Evolutionary conservation across 116 monocot species (phyloP), one percentile per base, ranked within the genome.

Genomic region (Thalassia testudinum): DNA sequence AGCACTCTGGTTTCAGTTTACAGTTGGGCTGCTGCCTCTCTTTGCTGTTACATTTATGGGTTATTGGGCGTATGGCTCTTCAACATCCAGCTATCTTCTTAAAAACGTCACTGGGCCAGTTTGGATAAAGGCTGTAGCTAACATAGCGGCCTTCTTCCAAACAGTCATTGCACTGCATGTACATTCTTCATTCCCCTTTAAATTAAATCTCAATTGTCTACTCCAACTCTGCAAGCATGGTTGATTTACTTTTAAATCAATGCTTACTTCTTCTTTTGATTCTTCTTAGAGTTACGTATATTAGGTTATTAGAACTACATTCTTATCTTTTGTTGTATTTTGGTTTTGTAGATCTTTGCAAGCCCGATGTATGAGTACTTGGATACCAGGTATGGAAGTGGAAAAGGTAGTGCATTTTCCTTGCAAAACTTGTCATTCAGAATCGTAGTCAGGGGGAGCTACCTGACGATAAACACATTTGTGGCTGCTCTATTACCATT

Each of bases 41-140:
- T 88, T 82, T 75, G 82, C 82, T 52, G 89, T 97, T 3, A 77
- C 79, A 14, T 89, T 97, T 50, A 75, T 75, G 67, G 97, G 97
- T 0, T 97, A 97, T 61, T 97, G 97, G 97, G 97, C 97, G 24
- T 97, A 89, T 72, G 97, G 97, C 0, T 89, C 85, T 56, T 79
- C 78, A 52, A 85, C 97, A 50, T 85, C 97, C 37, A 42, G 65
- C 14, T 97, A 97, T 69, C 82, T 97, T 15, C 79, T 85, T 26
- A 85, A 77, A 40, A 97, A 68, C 42, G 89, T 82, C 2, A 71
- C 53, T 1, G 97, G 97, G 1, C 85, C 97, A 42, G 52, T 68
- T 42, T 97, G 89, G 97, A 50, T 82, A 26, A 85, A 85, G 62
- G 66, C 68, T 34, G 19, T 66, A n/a, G 85, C 89, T 27, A 97